Evolutionary conservation across 2,329 filamentous ascomycete species (phyloP).

Genomic region (Fusarium avenaceum): DNA sequence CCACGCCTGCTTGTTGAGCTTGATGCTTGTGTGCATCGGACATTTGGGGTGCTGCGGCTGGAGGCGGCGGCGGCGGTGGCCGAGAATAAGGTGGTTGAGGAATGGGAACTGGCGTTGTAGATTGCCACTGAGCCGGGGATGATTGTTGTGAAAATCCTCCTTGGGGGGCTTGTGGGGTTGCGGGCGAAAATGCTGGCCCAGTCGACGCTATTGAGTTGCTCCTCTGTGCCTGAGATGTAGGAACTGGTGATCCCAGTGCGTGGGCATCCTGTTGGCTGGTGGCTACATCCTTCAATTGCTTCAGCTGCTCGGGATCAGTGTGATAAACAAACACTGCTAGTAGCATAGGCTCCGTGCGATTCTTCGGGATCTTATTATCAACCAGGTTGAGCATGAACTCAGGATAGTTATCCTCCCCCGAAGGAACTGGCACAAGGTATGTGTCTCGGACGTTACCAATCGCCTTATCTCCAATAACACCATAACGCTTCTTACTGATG

Average conservation of each 20-base stretch:
- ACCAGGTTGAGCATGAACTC: slow-evolving; percentile 92
- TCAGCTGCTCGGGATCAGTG: slow-evolving; percentile 63
- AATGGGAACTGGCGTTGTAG: slow-evolving; percentile 55
- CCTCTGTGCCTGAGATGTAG: slow-evolving; percentile 55
- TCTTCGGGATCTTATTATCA: slow-evolving; percentile 81
- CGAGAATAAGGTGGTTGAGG: slow-evolving; percentile 52
- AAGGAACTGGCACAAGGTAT: slow-evolving; percentile 88
- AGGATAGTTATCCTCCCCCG: slow-evolving; percentile 78
- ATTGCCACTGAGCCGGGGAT: slow-evolving; percentile 52
- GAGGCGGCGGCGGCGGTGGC: slow-evolving; percentile 16
- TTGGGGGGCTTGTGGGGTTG: slow-evolving; percentile 57
- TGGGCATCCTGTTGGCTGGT: slow-evolving; percentile 28
- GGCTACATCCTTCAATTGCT: slow-evolving; percentile 46
- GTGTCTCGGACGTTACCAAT: slow-evolving; percentile 85
- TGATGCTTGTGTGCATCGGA: slow-evolving; percentile 56
- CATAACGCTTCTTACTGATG: slow-evolving; percentile 82
- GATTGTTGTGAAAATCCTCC: slow-evolving; percentile 53
- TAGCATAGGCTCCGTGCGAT: slow-evolving; percentile 80
- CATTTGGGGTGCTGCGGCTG: slow-evolving; percentile 32
- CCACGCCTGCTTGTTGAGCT: slow-evolving; percentile 66
- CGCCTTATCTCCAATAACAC: slow-evolving; percentile 84
- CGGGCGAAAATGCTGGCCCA: slow-evolving; percentile 68
- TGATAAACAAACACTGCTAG: slow-evolving; percentile 88
- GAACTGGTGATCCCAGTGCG: slow-evolving; percentile 52
- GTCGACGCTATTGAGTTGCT: slow-evolving; percentile 60